Base-by-base conservation (phyloP, 108 stramenopile genomes). In the Fragilaria crotonensis region DNA sequence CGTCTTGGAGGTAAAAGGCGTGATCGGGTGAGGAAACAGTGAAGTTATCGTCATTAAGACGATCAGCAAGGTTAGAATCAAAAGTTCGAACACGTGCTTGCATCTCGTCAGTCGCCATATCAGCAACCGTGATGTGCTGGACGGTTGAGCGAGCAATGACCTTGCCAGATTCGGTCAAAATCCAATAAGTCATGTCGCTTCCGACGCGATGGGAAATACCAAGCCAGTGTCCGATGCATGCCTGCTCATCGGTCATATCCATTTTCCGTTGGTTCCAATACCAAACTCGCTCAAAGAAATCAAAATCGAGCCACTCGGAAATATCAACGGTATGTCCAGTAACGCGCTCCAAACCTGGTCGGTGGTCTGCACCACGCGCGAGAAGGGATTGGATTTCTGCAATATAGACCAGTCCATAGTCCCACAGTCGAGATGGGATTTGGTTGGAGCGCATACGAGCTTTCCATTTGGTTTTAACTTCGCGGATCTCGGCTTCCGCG, bases 261-360 rank as follows among this genome's bases (percentile, higher is more conserved):
- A 57, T 55, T 9, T 70, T n/a, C n/a, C n/a, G n/a, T n/a, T n/a
- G n/a, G n/a, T n/a, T n/a, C n/a, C n/a, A n/a, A n/a, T n/a, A n/a
- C n/a, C n/a, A n/a, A n/a, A n/a, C n/a, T n/a, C n/a, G n/a, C n/a
- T n/a, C n/a, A n/a, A n/a, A n/a, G n/a, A n/a, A n/a, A 21, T 57
- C 61, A 30, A 76, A 76, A 25, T 71, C 70, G 1, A 63, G 27
- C 52, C 23, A 71, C 33, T 76, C 70, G 1, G 62, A 64, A 25
- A 74, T 79, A 32, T 79, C 72, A 5, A 61, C 45, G 4, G 68
- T 71, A 0, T 67, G 41, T 33, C 78, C 78, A 4, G 70, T 79
- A 0, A 67, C 29, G 1, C n/a, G 25, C 51, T 77, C 70, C 27
- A 58, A 48, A 4, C 44, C 29, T 25, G 67, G 65, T 1, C 61